These are phyloP conservation scores for Coniophora puteana DNA, from an alignment of 1,284 basidiomycete species.

Conservation along the genomic window DNA sequence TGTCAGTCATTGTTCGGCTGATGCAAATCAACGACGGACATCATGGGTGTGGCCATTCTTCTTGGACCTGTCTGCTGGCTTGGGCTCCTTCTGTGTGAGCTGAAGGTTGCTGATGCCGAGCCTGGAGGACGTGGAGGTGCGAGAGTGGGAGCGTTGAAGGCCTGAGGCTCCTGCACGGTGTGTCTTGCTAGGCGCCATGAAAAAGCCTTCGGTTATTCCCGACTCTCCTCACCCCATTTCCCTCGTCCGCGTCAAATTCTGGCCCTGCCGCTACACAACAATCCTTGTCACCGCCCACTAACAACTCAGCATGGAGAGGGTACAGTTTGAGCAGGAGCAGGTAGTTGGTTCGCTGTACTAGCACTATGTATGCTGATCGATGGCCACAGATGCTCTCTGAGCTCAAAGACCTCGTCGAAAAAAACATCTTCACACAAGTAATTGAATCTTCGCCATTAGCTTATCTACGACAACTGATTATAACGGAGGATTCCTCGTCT, in stretches of 20 bases:
- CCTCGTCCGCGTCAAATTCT: background rate
- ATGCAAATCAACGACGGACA: constrained; percentile 27
- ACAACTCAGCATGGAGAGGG: constrained; percentile 74
- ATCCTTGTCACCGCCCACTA: constrained; percentile 1
- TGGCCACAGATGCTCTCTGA: constrained; percentile 80
- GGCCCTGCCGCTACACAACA: background rate
- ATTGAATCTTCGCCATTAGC: constrained; percentile 17
- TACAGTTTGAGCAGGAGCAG: constrained; percentile 94
- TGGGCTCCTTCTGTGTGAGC: constrained; percentile 62
- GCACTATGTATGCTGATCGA: background rate
- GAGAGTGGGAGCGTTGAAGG: constrained; percentile 55
- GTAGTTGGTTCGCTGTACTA: constrained; percentile 32
- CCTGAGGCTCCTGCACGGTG: constrained; percentile 39
- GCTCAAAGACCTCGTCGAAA: constrained; percentile 91
- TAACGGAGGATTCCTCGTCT: constrained; percentile 2
- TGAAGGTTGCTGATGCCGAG: constrained; percentile 57
- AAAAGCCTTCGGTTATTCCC: constrained; percentile 15
- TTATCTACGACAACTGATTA: constrained; percentile 1
- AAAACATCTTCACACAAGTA: constrained; percentile 84
- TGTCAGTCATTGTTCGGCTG: constrained; percentile 14
- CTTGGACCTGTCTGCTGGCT: constrained; percentile 47
- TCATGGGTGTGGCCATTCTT: constrained; percentile 42
- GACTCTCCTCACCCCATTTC: constrained; percentile 4
- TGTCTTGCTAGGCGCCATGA: constrained; percentile 47
- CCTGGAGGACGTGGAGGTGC: constrained; percentile 58